phyloP scores from a whole-genome alignment of 176 grass and related monocot genomes.

The Triticum monococcum region DNA sequence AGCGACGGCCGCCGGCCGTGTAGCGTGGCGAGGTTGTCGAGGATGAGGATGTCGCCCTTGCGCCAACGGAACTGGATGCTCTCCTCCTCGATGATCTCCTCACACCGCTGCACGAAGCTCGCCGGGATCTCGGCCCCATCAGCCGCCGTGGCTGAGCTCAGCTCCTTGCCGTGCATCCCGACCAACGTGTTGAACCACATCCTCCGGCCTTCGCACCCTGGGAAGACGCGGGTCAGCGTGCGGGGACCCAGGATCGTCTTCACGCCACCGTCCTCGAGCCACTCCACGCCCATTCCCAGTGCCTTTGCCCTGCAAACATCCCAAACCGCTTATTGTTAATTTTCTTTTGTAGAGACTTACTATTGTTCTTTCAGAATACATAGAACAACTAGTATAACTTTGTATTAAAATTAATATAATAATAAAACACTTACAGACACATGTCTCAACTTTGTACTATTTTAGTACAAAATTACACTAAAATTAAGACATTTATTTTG shows the following conservation, averaged over 20 bases:
- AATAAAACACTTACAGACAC: too few species aligned
- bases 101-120: conserved; percentile 45
- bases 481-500: too few species aligned
- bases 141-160: conserved; percentile 53
- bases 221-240: conserved; percentile 32
- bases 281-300: conserved; percentile 39
- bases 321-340: not conserved
- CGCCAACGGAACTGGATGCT: conserved; percentile 67
- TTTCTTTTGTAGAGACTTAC: not conserved
- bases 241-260: not conserved
- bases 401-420: too few species aligned
- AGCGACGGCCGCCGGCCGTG: conserved; percentile 40
- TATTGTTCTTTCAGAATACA: too few species aligned
- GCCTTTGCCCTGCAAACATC: conserved; percentile 29
- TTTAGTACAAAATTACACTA: too few species aligned
- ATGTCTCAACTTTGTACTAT: too few species aligned
- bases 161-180: conserved; percentile 56
- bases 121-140: conserved; percentile 51
- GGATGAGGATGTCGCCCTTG: conserved; percentile 38
- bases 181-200: conserved; percentile 78
- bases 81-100: conserved; percentile 73
- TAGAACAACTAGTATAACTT: too few species aligned
- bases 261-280: not conserved
- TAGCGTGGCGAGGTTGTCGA: conserved; percentile 39
- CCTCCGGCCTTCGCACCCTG: not conserved